Percentiles rank a stretch among this genome's conserved stretches.
Conservation (phyloP, 176 grass and related monocot genomes). For the Ensete ventricosum region DNA sequence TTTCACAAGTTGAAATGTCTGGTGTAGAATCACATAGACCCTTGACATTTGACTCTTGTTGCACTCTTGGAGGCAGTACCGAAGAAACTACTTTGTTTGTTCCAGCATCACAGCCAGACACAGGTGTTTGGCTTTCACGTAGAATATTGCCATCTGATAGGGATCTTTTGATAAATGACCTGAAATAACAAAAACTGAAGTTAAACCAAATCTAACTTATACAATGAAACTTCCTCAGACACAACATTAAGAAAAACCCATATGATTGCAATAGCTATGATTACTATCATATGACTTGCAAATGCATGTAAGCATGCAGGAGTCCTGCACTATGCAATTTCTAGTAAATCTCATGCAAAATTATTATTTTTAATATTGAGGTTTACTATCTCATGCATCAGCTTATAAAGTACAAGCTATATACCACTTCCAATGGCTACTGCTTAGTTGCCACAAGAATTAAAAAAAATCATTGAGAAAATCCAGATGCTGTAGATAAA, state of each 20-base stretch:
- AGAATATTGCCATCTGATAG: slow-evolving; percentile 87
- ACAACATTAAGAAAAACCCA: background rate
- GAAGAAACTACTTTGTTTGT: slow-evolving; percentile 25
- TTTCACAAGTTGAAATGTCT: slow-evolving; percentile 58
- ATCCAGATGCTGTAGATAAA: background rate
- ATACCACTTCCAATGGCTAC: too few species aligned
- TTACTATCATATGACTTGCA: too few species aligned
- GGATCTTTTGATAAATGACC: slow-evolving; percentile 84
- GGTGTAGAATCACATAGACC: slow-evolving; percentile 72
- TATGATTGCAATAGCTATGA: too few species aligned
- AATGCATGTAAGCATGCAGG: too few species aligned
- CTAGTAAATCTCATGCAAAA: too few species aligned
- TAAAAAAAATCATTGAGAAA: background rate
- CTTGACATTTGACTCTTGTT: slow-evolving; percentile 40
- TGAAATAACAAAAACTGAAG: slow-evolving; percentile 27
- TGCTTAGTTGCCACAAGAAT: too few species aligned
- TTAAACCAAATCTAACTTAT: background rate
- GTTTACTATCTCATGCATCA: too few species aligned
- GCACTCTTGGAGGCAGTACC: slow-evolving; percentile 40
- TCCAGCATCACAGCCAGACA: slow-evolving; percentile 33
- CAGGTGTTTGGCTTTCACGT: slow-evolving; percentile 39
- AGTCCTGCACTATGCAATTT: too few species aligned
- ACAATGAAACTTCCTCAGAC: background rate
- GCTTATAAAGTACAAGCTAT: too few species aligned
- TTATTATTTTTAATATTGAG: too few species aligned